Conservation (phyloP, 495 filamentous ascomycete genomes). For the Trichoderma asperelloides region DNA sequence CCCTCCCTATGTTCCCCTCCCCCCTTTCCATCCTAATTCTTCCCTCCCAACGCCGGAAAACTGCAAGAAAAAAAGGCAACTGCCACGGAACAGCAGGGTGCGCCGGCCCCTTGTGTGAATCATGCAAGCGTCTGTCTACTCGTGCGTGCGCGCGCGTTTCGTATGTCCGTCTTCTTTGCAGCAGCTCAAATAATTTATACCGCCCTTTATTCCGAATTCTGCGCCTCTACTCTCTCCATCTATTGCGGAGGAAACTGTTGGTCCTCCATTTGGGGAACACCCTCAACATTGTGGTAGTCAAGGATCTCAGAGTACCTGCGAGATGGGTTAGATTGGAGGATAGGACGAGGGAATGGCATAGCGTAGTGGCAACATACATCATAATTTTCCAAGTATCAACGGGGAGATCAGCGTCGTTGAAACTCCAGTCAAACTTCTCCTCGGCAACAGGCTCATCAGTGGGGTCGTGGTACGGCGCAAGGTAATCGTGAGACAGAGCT, state of each 20-base stretch:
- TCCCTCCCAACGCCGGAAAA: neutral
- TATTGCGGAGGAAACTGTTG: slow-evolving; percentile 12
- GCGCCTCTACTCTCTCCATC: neutral
- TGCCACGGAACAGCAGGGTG: neutral
- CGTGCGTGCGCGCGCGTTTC: neutral
- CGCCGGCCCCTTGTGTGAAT: neutral
- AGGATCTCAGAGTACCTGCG: slow-evolving; percentile 96
- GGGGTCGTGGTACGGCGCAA: slow-evolving; percentile 93
- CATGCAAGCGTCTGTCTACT: neutral
- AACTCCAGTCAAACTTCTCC: slow-evolving; percentile 99
- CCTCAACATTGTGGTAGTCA: slow-evolving; percentile 94
- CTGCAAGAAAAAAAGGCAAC: neutral
- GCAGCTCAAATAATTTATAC: neutral
- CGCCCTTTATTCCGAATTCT: neutral
- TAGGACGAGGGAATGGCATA: neutral
- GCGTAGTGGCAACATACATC: slow-evolving; percentile 57
- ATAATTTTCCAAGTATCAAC: slow-evolving; percentile 99
- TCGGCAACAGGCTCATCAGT: slow-evolving; percentile 91
- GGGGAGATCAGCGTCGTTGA: slow-evolving; percentile 95
- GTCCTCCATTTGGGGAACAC: slow-evolving; percentile 24
- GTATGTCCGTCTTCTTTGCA: neutral
- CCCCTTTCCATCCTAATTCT: neutral
- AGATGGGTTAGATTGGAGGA: neutral
- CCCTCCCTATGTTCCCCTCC: neutral
- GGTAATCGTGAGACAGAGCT: slow-evolving; percentile 84